Evolutionary conservation across 1,139 yeast genomes (phyloP).

Genomic region (Pneumocystis sp.): DNA sequence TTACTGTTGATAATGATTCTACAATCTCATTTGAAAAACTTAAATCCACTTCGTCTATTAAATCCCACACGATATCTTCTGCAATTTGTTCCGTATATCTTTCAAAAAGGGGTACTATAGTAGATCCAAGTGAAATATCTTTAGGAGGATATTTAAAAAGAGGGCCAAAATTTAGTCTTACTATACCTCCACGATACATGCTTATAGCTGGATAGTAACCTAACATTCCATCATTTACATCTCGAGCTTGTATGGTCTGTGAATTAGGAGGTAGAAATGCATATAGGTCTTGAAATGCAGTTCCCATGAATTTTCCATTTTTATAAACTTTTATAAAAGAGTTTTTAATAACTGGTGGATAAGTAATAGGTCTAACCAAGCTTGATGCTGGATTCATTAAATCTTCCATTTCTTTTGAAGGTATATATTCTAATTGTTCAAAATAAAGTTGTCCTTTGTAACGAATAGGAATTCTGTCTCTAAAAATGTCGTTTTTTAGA

Average conservation of each 20-base stretch:
- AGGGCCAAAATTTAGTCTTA: slow-evolving; percentile 55
- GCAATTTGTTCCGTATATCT: slow-evolving; percentile 57
- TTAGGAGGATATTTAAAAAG: slow-evolving; percentile 36
- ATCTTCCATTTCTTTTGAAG: slow-evolving; percentile 63
- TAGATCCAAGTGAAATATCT: slow-evolving; percentile 12
- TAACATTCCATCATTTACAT: slow-evolving; percentile 36
- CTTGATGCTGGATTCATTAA: slow-evolving; percentile 41
- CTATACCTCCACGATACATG: slow-evolving; percentile 67
- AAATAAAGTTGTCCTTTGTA: slow-evolving; percentile 65
- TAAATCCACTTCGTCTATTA: slow-evolving; percentile 72
- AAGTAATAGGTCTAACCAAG: slow-evolving; percentile 16
- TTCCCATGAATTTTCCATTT: slow-evolving; percentile 58
- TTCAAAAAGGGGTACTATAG: slow-evolving; percentile 38
- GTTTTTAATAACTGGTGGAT: slow-evolving; percentile 29
- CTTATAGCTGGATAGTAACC: slow-evolving; percentile 90
- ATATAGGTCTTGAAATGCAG: slow-evolving; percentile 50
- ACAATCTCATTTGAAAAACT: slow-evolving; percentile 24
- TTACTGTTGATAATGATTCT: not conserved
- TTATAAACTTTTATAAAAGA: slow-evolving; percentile 55
- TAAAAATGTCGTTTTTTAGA: slow-evolving; percentile 13
- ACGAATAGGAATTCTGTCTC: slow-evolving; percentile 82
- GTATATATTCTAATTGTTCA: slow-evolving; percentile 74
- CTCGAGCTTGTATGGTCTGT: slow-evolving; percentile 16
- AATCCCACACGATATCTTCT: slow-evolving; percentile 71
- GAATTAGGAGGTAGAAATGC: slow-evolving; percentile 71